Evolutionary conservation across 2,329 filamentous ascomycete genomes (phyloP).

Genomic region (Trichophyton verrucosum): DNA sequence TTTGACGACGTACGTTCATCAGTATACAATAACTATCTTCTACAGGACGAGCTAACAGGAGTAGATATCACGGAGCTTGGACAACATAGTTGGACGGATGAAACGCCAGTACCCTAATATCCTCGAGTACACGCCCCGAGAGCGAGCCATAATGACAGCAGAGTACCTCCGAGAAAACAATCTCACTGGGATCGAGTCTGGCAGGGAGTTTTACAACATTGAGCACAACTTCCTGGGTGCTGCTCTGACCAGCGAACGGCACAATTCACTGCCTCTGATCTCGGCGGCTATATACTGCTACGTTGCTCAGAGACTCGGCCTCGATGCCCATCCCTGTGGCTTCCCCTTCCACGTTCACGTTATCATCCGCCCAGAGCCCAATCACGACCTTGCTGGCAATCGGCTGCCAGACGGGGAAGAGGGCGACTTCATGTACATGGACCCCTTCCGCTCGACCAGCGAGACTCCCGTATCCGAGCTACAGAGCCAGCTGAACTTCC

Average conservation of each 20-base stretch:
- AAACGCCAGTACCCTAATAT: slow-evolving; percentile 42
- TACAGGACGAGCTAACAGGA: background rate
- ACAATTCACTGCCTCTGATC: slow-evolving; percentile 74
- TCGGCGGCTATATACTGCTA: slow-evolving; percentile 78
- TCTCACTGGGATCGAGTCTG: slow-evolving; percentile 58
- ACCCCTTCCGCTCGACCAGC: slow-evolving; percentile 59
- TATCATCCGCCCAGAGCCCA: slow-evolving; percentile 53
- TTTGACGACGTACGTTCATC: slow-evolving; percentile 51
- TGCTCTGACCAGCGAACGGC: slow-evolving; percentile 57
- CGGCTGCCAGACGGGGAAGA: slow-evolving; percentile 13
- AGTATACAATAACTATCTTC: background rate
- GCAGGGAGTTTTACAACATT: slow-evolving; percentile 60
- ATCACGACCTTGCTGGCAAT: slow-evolving; percentile 48
- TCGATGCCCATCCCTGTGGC: slow-evolving; percentile 66
- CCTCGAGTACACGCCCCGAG: slow-evolving; percentile 46
- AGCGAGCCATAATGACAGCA: slow-evolving; percentile 56
- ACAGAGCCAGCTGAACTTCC: slow-evolving; percentile 44
- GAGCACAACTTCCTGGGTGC: slow-evolving; percentile 82
- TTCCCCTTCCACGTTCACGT: slow-evolving; percentile 79
- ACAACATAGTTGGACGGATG: slow-evolving; percentile 50
- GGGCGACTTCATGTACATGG: slow-evolving; percentile 59
- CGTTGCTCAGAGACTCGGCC: slow-evolving; percentile 58
- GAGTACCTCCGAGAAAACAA: slow-evolving; percentile 56
- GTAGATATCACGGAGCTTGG: slow-evolving; percentile 52
- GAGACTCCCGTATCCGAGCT: slow-evolving; percentile 54